Evolutionary conservation across 805 yeast genomes (phyloP).

Genomic region (Sugiyamaella marilandica): DNA sequence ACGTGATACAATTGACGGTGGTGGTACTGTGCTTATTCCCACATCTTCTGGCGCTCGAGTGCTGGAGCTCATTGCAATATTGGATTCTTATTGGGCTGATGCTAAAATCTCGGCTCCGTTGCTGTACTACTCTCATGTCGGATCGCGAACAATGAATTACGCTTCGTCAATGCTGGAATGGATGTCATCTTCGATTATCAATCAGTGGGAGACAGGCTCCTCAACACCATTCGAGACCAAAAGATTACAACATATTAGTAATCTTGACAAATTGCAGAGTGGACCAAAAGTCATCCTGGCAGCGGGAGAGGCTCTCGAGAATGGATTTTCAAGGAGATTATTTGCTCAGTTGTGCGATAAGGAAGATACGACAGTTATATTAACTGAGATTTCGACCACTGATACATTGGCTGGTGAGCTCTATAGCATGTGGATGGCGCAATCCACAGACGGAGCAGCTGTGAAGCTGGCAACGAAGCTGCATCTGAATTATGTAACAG

Average conservation of each 20-base stretch:
- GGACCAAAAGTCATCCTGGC: constrained; percentile 74
- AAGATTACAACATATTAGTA: constrained; percentile 54
- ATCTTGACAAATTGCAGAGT: constrained; percentile 36
- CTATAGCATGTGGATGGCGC: constrained; percentile 31
- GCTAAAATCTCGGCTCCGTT: constrained; percentile 51
- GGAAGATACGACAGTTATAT: constrained; percentile 61
- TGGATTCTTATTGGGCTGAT: constrained; percentile 61
- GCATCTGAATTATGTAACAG: constrained; percentile 18
- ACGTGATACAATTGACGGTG: constrained; percentile 60
- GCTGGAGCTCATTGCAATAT: constrained; percentile 66
- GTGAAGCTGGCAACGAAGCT: constrained; percentile 15
- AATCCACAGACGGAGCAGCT: constrained; percentile 5
- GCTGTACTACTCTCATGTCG: constrained; percentile 69
- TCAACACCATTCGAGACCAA: constrained; percentile 75
- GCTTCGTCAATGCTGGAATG: constrained; percentile 92
- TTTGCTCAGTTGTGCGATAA: constrained; percentile 50
- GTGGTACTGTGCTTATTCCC: constrained; percentile 81
- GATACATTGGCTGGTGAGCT: constrained; percentile 48
- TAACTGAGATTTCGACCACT: constrained; percentile 61
- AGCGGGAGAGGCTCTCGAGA: constrained; percentile 59
- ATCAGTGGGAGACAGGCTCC: constrained; percentile 74
- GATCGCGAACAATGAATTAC: constrained; percentile 69
- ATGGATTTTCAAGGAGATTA: constrained; percentile 49
- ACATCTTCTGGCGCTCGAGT: constrained; percentile 76
- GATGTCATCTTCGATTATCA: constrained; percentile 86